Conservation (phyloP, 2,329 filamentous ascomycete genomes). For the Claviceps pazoutovae region DNA sequence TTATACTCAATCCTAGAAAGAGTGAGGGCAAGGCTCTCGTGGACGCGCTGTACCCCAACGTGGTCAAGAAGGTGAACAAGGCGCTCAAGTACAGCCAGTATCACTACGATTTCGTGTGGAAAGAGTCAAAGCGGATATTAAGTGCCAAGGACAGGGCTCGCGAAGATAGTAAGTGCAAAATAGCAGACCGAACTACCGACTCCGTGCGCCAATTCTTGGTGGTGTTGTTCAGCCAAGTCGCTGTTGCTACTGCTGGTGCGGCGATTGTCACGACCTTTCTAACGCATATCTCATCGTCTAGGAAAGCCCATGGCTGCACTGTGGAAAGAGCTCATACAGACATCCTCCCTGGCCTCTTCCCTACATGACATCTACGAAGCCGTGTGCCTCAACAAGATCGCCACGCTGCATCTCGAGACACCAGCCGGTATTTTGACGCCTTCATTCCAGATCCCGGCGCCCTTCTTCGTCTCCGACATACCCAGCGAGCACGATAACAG, state of each 20-base stretch:
- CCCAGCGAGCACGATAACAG: constrained; percentile 54
- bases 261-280: neutral
- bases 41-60: constrained; percentile 69
- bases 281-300: constrained; percentile 11
- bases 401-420: constrained; percentile 63
- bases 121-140: constrained; percentile 73
- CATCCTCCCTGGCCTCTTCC: constrained; percentile 67
- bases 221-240: neutral
- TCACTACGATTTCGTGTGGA: constrained; percentile 79
- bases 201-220: neutral
- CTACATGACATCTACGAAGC: constrained; percentile 72
- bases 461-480: constrained; percentile 59
- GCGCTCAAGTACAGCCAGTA: constrained; percentile 88
- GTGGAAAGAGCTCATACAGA: constrained; percentile 57
- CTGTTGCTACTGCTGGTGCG: neutral
- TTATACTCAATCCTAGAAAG: constrained; percentile 69
- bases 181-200: neutral
- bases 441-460: constrained; percentile 50
- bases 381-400: constrained; percentile 74
- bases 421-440: constrained; percentile 43
- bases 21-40: constrained; percentile 63
- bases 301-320: constrained; percentile 48
- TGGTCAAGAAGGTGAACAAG: constrained; percentile 85
- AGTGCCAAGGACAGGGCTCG: constrained; percentile 69
- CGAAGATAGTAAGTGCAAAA: constrained; percentile 40